These are phyloP conservation scores for Cystofilobasidium capitatum DNA, from an alignment of 768 basidiomycete genomes.

Conservation along the genomic window DNA sequence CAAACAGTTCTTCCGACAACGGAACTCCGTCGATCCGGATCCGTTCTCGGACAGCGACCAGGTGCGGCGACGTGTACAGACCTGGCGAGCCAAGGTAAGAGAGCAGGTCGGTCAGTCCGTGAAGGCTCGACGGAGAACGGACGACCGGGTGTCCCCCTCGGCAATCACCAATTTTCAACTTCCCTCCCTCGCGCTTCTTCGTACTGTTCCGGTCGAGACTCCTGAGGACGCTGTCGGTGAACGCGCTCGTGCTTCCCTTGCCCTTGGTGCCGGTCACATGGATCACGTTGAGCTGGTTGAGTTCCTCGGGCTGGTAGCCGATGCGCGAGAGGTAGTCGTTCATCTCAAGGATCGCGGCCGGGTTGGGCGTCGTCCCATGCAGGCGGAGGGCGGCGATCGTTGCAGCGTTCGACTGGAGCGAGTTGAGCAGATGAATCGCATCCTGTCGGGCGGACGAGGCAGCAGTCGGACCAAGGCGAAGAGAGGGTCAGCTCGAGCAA, in stretches of 20 bases:
- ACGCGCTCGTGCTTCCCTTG: conserved; percentile 94
- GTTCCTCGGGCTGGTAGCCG: conserved; percentile 77
- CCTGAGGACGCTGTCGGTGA: conserved; percentile 77
- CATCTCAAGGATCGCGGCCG: conserved; percentile 74
- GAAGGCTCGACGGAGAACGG: neutral
- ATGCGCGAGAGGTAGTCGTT: conserved; percentile 76
- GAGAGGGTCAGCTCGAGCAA: neutral
- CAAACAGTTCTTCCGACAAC: conserved; percentile 75
- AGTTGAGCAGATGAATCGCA: conserved; percentile 43
- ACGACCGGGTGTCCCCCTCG: neutral
- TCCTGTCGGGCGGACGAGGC: conserved; percentile 27
- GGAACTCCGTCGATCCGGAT: conserved; percentile 88
- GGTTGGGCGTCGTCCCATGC: conserved; percentile 52
- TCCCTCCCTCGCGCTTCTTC: neutral
- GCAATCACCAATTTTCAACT: conserved; percentile 62
- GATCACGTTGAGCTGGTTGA: conserved; percentile 81
- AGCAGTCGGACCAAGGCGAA: neutral
- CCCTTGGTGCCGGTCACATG: conserved; percentile 98
- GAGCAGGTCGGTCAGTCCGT: neutral
- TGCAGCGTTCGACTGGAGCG: conserved; percentile 80
- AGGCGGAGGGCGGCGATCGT: conserved; percentile 72
- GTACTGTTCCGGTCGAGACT: conserved; percentile 37
- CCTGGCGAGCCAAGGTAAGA: conserved; percentile 45
- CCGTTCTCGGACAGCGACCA: conserved; percentile 88
- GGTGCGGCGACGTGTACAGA: conserved; percentile 91